phyloP scores from a whole-genome alignment of 805 yeast genomes.

The Sugiyamaella mastotermitis region DNA sequence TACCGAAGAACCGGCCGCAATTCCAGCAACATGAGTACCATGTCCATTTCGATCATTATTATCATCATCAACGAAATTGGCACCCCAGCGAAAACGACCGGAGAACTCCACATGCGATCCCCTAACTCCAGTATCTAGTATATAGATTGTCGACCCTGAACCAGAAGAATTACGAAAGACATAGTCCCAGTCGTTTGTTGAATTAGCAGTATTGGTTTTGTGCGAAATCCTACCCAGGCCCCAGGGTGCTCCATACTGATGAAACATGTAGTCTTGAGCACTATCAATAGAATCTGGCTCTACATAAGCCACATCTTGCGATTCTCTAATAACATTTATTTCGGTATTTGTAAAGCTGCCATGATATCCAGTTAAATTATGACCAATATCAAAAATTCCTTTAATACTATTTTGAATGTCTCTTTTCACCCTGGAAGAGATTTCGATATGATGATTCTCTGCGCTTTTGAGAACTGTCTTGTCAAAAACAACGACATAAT shows the following conservation, averaged over 20 bases:
- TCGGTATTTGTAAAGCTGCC: slow-evolving; percentile 41
- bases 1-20: slow-evolving; percentile 82
- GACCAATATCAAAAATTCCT: slow-evolving; percentile 23
- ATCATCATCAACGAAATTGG: slow-evolving; percentile 68
- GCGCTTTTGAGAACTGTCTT: neutral
- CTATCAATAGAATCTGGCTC: slow-evolving; percentile 71
- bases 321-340: slow-evolving; percentile 40
- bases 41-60: slow-evolving; percentile 87
- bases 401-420: slow-evolving; percentile 2
- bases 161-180: slow-evolving; percentile 69
- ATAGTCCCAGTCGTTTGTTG: slow-evolving; percentile 69
- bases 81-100: slow-evolving; percentile 84
- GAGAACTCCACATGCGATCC: slow-evolving; percentile 69
- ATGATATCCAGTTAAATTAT: slow-evolving; percentile 37
- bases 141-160: slow-evolving; percentile 77
- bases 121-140: slow-evolving; percentile 86
- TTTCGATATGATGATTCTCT: too few species aligned
- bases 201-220: slow-evolving; percentile 54
- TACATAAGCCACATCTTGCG: slow-evolving; percentile 50
- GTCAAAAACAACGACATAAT: slow-evolving; percentile 17
- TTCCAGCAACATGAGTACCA: slow-evolving; percentile 97
- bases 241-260: slow-evolving; percentile 87
- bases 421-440: too few species aligned
- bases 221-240: slow-evolving; percentile 89
- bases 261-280: slow-evolving; percentile 52